phyloP scores from a whole-genome alignment of 306 rosid genomes.

The Vicia villosa region DNA sequence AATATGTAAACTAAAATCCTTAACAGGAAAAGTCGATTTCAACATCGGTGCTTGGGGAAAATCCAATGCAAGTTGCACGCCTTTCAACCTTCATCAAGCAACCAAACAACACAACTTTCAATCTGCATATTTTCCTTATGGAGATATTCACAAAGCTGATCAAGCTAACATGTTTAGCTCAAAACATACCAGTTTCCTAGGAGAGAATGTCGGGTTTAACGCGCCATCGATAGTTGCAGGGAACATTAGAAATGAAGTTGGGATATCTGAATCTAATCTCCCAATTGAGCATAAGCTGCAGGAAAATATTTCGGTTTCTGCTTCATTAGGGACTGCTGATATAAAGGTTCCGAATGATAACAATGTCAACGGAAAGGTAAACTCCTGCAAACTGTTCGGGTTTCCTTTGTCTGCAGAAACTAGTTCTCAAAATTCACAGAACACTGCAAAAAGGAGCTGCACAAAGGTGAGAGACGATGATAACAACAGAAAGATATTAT shows the following conservation, averaged over 20 bases:
- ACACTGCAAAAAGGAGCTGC: conserved; percentile 83
- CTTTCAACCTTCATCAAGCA: too few relatives aligned
- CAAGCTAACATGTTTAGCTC: conserved; percentile 54
- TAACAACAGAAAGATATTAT: conserved; percentile 48
- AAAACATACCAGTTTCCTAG: conserved; percentile 46
- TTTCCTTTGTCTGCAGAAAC: conserved; percentile 80
- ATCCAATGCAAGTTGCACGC: too few relatives aligned
- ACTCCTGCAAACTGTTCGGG: conserved; percentile 81
- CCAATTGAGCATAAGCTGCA: conserved; percentile 58
- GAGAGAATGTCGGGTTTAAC: conserved; percentile 49
- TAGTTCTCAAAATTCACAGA: conserved; percentile 49
- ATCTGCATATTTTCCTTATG: conserved; percentile 62
- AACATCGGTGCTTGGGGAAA: conserved; percentile 69
- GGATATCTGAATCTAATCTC: conserved; percentile 48
- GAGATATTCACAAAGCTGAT: conserved; percentile 56
- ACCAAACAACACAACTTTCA: conserved; percentile 60
- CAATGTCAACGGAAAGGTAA: conserved; percentile 45
- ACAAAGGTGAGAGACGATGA: conserved; percentile 80
- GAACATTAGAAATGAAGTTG: conserved; percentile 52
- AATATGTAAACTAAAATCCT: conserved; percentile 81
- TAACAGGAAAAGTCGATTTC: conserved; percentile 63
- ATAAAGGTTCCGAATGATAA: conserved; percentile 55
- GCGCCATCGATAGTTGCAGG: conserved; percentile 50
- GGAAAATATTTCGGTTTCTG: conserved; percentile 49
- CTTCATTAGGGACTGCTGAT: conserved; percentile 48